These are phyloP conservation scores for Colletotrichum phormii DNA, from an alignment of 2,329 filamentous ascomycete species.

Conservation along the genomic window DNA sequence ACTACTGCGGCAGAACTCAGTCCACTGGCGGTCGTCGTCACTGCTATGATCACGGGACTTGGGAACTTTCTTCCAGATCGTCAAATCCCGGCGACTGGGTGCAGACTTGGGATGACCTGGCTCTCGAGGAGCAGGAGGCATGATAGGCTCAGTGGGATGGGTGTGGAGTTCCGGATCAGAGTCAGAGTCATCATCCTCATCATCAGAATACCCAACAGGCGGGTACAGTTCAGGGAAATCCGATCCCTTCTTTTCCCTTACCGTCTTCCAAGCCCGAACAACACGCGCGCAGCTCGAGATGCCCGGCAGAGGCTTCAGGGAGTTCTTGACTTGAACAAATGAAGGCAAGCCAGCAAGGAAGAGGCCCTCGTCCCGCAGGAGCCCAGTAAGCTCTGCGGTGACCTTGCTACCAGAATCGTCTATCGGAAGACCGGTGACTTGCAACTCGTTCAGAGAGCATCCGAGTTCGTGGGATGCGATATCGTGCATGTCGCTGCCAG, in stretches of 20 bases:
- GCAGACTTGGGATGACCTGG: constrained; percentile 56
- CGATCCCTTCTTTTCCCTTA: constrained; percentile 38
- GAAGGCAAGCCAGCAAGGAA: constrained; percentile 58
- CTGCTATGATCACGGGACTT: constrained; percentile 46
- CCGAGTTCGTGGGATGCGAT: constrained; percentile 65
- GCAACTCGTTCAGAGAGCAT: constrained; percentile 64
- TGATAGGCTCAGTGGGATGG: constrained; percentile 45
- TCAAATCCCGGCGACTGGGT: constrained; percentile 49
- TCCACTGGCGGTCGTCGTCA: constrained; percentile 56
- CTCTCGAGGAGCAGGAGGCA: constrained; percentile 55
- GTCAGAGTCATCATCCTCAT: constrained; percentile 40
- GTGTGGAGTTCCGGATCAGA: constrained; percentile 39
- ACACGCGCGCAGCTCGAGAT: constrained; percentile 55
- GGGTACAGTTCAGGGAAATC: too few relatives aligned
- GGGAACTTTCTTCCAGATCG: constrained; percentile 65
- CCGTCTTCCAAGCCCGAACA: constrained; percentile 56
- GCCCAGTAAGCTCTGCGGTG: constrained; percentile 59
- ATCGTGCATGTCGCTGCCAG: constrained; percentile 61
- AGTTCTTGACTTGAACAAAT: constrained; percentile 54
- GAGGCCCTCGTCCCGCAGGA: constrained; percentile 65
- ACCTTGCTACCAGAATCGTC: constrained; percentile 62
- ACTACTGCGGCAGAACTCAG: constrained; percentile 56
- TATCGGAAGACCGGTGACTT: constrained; percentile 63
- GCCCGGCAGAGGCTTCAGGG: constrained; percentile 54
- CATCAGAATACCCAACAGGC: too few relatives aligned